Percentiles rank a stretch among this genome's conserved stretches.
phyloP scores from a whole-genome alignment of 1,139 yeast species.

The Scheffersomyces illinoinensis region DNA sequence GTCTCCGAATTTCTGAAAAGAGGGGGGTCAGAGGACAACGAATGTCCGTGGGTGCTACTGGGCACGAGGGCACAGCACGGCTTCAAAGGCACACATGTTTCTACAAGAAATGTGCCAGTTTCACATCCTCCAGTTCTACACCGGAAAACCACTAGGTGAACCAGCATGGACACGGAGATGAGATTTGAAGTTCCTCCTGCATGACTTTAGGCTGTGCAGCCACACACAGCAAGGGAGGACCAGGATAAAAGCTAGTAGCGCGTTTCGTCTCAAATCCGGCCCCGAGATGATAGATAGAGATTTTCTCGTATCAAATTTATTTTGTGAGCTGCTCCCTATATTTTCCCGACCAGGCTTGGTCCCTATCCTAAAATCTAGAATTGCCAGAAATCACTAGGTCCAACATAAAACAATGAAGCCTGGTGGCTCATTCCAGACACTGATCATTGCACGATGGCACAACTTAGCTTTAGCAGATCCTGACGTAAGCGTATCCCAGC shows the following conservation, averaged over 20 bases:
- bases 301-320: background rate
- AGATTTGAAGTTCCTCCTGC: background rate
- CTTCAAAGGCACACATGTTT: background rate
- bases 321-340: background rate
- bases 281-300: background rate
- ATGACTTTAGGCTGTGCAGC: background rate
- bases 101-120: background rate
- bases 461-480: background rate
- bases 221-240: background rate
- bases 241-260: background rate
- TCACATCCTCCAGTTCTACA: background rate
- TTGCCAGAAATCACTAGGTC: background rate
- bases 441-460: background rate
- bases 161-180: background rate
- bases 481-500: background rate
- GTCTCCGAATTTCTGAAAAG: background rate
- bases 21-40: background rate
- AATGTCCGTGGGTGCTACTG: background rate
- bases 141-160: background rate
- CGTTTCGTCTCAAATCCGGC: background rate
- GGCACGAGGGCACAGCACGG: background rate
- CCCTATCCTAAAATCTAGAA: background rate
- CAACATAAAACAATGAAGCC: background rate
- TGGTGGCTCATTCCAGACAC: background rate
- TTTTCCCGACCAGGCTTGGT: background rate